Percentiles rank a stretch among this genome's conserved stretches.
Conservation (phyloP, 768 basidiomycete genomes). For the Trametes elegans region DNA sequence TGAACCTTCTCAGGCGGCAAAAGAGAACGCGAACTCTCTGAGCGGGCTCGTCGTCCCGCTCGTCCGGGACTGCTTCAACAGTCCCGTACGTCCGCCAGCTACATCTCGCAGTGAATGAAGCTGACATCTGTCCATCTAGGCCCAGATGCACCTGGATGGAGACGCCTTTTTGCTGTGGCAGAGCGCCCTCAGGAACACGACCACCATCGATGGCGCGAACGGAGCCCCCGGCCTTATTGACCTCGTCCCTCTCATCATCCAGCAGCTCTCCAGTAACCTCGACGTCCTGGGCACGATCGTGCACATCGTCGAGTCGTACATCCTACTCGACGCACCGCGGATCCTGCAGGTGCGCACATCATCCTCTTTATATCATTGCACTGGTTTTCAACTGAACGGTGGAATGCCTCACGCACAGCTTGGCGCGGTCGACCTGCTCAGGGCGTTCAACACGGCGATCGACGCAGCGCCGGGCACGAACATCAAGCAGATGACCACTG, state of each 20-base stretch:
- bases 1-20: slow-evolving; percentile 51
- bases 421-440: slow-evolving; percentile 55
- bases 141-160: slow-evolving; percentile 67
- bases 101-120: too few relatives aligned
- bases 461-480: slow-evolving; percentile 50
- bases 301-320: slow-evolving; percentile 71
- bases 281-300: slow-evolving; percentile 72
- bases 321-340: slow-evolving; percentile 62
- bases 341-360: slow-evolving; percentile 57
- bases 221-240: slow-evolving; percentile 54
- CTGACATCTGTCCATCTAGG: slow-evolving; percentile 38
- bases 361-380: not conserved
- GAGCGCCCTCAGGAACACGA: slow-evolving; percentile 63
- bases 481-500: slow-evolving; percentile 58
- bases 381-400: not conserved
- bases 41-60: slow-evolving; percentile 24
- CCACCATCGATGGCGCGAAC: slow-evolving; percentile 45
- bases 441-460: slow-evolving; percentile 52
- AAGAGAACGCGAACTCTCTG: slow-evolving; percentile 35
- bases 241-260: slow-evolving; percentile 61
- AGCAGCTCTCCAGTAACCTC: slow-evolving; percentile 63
- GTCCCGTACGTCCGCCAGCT: slow-evolving; percentile 25
- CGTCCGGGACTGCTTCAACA: slow-evolving; percentile 25
- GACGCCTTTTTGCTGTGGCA: slow-evolving; percentile 80
- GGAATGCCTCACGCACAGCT: slow-evolving; percentile 42